Evolutionary conservation across 2,329 filamentous ascomycete species (phyloP).

Genomic region (Thielaviopsis musarum): DNA sequence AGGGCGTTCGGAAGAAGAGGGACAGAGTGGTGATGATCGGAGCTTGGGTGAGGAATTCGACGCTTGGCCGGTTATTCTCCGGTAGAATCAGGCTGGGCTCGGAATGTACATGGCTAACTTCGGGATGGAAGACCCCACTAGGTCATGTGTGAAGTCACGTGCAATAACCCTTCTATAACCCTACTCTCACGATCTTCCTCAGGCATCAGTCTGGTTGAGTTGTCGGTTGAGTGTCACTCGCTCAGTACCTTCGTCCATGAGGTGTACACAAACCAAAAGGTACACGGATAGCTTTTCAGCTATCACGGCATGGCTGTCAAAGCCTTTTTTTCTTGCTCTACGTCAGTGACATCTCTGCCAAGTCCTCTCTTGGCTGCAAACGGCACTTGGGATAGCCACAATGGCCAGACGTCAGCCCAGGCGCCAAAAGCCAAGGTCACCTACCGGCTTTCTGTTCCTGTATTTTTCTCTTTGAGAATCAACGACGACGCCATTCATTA

Average conservation of each 20-base stretch:
- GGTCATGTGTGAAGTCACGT: background rate
- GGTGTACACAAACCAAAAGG: background rate
- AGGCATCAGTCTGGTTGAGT: background rate
- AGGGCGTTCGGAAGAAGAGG: slow-evolving; percentile 8
- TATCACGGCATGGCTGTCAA: background rate
- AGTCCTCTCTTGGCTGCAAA: too few relatives aligned
- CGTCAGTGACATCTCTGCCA: too few relatives aligned
- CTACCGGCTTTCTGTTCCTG: too few relatives aligned
- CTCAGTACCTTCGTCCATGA: background rate
- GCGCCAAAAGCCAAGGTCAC: too few relatives aligned
- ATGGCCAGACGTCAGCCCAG: too few relatives aligned
- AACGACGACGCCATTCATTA: too few relatives aligned
- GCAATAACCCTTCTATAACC: background rate
- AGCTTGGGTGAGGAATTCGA: slow-evolving; percentile 12
- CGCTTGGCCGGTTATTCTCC: slow-evolving; percentile 10
- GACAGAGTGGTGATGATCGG: slow-evolving; percentile 11
- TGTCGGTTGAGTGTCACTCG: background rate
- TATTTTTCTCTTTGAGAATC: too few relatives aligned
- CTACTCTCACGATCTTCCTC: background rate
- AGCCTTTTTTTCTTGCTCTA: background rate
- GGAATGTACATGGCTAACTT: background rate
- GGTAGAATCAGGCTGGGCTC: slow-evolving; percentile 10
- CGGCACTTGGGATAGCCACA: too few relatives aligned
- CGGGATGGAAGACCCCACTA: background rate
- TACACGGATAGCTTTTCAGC: background rate